A percentile compares a stretch with the other conserved stretches of the same genome.
Evolutionary conservation across 2,329 filamentous ascomycete genomes (phyloP).

Genomic region (Fragosphaeria purpurea): DNA sequence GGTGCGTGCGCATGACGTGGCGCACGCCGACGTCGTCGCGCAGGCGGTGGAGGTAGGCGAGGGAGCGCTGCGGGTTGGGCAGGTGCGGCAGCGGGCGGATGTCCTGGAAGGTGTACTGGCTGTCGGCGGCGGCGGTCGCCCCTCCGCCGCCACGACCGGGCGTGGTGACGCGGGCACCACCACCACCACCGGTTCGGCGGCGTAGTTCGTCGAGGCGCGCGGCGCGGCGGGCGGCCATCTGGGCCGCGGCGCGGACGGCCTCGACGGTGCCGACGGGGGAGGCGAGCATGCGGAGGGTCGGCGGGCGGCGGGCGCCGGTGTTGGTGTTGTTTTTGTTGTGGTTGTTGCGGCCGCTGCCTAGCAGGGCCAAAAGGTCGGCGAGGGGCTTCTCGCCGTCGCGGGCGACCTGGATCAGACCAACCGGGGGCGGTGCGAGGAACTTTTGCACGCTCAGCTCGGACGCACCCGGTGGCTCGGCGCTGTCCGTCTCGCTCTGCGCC

Average conservation of each 20-base stretch:
- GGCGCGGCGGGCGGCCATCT: slow-evolving; percentile 8
- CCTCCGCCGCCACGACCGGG: slow-evolving; percentile 39
- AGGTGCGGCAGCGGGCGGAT: slow-evolving; percentile 69
- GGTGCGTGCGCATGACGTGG: slow-evolving; percentile 71
- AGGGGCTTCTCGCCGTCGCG: slow-evolving; percentile 17
- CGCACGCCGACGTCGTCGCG: slow-evolving; percentile 78
- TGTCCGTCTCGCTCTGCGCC: neutral
- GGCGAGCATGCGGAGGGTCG: slow-evolving; percentile 21
- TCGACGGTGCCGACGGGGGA: slow-evolving; percentile 16
- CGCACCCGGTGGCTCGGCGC: too few species aligned
- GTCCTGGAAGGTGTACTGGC: slow-evolving; percentile 68
- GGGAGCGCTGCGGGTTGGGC: slow-evolving; percentile 61
- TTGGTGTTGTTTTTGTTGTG: neutral
- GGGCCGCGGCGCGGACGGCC: slow-evolving; percentile 15
- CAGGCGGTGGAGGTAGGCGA: slow-evolving; percentile 63
- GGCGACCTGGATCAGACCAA: slow-evolving; percentile 18
- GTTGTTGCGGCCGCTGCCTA: neutral
- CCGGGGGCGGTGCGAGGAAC: slow-evolving; percentile 17
- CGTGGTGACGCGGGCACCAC: slow-evolving; percentile 1
- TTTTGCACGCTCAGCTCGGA: slow-evolving; percentile 17
- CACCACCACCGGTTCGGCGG: neutral
- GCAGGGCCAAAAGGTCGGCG: slow-evolving; percentile 13
- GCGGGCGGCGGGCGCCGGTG: neutral
- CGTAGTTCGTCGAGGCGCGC: slow-evolving; percentile 7
- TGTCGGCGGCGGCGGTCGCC: slow-evolving; percentile 15